Conservation (phyloP, 2,329 filamentous ascomycete species). For the Xylariomycetidae sp. region DNA sequence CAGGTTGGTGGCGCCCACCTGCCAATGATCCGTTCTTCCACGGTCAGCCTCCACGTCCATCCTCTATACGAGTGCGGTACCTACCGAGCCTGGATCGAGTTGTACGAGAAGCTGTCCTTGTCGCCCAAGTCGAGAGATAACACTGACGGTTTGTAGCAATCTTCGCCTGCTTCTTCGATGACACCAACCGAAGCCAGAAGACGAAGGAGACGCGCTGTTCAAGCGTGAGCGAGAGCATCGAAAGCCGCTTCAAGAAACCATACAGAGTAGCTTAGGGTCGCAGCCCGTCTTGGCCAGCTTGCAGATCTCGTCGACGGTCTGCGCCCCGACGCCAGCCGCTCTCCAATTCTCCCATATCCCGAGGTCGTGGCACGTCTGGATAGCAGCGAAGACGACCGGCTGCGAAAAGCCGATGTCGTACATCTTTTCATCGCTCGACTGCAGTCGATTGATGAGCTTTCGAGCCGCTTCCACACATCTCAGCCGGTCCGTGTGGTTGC, state of each 20-base stretch:
- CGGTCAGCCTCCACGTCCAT: no score
- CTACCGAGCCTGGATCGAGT: no score
- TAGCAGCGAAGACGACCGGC: constrained; percentile 13
- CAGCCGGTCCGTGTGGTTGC: constrained; percentile 12
- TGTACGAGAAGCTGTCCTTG: not conserved
- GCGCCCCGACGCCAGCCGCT: constrained; percentile 9
- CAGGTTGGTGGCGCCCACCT: constrained; percentile 7
- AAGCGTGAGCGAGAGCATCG: not conserved
- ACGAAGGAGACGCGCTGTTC: constrained; percentile 5
- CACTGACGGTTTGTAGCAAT: not conserved
- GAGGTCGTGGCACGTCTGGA: constrained; percentile 15
- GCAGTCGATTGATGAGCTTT: constrained; percentile 14
- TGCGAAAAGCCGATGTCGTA: constrained; percentile 11
- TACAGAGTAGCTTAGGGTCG: constrained; percentile 19
- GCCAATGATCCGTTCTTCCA: constrained; percentile 13
- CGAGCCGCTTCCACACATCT: constrained; percentile 12
- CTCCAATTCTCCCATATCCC: constrained; percentile 18
- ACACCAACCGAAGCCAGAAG: not conserved
- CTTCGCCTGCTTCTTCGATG: not conserved
- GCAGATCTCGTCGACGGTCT: constrained; percentile 12
- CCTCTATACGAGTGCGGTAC: no score
- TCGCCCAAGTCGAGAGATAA: not conserved
- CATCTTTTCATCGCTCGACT: constrained; percentile 15
- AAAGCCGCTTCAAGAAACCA: not conserved
- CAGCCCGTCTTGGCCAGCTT: constrained; percentile 10